Evolutionary conservation across 805 yeast species (phyloP).

Genomic region (Wickerhamiella spandovensis): DNA sequence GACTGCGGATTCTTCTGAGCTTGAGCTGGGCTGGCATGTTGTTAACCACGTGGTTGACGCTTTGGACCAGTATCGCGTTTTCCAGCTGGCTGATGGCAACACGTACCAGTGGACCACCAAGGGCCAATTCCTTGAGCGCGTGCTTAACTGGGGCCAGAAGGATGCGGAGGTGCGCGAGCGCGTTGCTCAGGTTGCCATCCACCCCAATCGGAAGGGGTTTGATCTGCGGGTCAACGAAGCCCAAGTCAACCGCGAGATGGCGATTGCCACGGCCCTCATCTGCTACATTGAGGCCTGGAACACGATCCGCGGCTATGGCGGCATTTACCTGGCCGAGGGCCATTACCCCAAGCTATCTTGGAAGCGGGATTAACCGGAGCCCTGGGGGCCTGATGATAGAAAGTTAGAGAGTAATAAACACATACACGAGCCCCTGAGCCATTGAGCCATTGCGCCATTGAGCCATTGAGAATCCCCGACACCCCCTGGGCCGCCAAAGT

Average conservation of each 20-base stretch:
- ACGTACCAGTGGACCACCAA: conserved; percentile 54
- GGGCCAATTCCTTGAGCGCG: conserved; percentile 45
- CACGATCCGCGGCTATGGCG: conserved; percentile 47
- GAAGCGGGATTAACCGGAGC: conserved; percentile 19
- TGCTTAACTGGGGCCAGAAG: conserved; percentile 46
- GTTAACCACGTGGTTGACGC: conserved; percentile 50
- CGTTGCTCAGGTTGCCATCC: conserved; percentile 43
- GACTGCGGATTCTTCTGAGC: conserved; percentile 33
- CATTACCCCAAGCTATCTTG: conserved; percentile 15
- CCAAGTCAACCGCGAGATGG: conserved; percentile 42
- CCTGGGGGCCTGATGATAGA: not conserved
- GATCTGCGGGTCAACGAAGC: conserved; percentile 40
- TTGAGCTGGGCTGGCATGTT: conserved; percentile 53
- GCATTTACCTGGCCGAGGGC: conserved; percentile 39
- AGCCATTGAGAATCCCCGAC: too few relatives aligned
- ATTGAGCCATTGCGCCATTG: too few relatives aligned
- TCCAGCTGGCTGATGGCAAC: conserved; percentile 44
- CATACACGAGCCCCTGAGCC: too few relatives aligned
- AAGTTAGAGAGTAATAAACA: not conserved
- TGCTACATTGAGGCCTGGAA: conserved; percentile 59
- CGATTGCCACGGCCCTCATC: conserved; percentile 44
- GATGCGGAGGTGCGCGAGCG: conserved; percentile 52
- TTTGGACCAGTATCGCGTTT: conserved; percentile 45
- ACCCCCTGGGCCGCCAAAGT: too few relatives aligned
- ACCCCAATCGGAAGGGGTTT: conserved; percentile 46